These are phyloP conservation scores for Flaveria brownii DNA, from an alignment of 129 eudicot genomes.

Conservation along the genomic window DNA sequence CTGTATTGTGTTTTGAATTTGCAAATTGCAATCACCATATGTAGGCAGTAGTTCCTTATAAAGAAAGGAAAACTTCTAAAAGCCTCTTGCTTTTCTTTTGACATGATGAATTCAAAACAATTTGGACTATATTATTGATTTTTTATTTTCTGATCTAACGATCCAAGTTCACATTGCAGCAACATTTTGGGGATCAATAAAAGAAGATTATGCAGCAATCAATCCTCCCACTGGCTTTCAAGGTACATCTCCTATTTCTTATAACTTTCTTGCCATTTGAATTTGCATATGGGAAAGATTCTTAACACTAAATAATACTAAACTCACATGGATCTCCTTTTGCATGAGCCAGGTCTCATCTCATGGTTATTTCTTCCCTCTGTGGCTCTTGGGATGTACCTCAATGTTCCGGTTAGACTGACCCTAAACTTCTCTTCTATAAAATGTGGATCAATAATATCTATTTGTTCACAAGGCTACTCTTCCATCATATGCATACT, in stretches of 20 bases:
- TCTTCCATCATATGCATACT: not conserved
- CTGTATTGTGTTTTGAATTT: not conserved
- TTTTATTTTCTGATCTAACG: not conserved
- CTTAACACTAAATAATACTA: not conserved
- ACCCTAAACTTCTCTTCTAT: slow-evolving; percentile 15
- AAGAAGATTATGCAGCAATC: slow-evolving; percentile 75
- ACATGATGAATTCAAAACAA: no score
- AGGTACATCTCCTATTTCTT: slow-evolving; percentile 45
- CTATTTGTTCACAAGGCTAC: no score
- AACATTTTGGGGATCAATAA: slow-evolving; percentile 75
- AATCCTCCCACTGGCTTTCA: slow-evolving; percentile 92
- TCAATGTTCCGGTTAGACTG: slow-evolving; percentile 71
- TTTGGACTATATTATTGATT: not conserved
- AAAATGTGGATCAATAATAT: not conserved
- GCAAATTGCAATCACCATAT: not conserved
- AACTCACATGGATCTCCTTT: slow-evolving; percentile 9
- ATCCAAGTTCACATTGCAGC: slow-evolving; percentile 41
- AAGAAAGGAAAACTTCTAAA: not conserved
- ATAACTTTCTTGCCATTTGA: not conserved
- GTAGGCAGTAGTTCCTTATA: not conserved
- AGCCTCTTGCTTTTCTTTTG: not conserved
- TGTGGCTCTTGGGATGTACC: slow-evolving; percentile 80
- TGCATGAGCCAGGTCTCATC: slow-evolving; percentile 58
- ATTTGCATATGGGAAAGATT: not conserved
- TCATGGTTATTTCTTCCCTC: slow-evolving; percentile 97